phyloP scores from a whole-genome alignment of 345 rosid species.

The Syzygium jambos region DNA sequence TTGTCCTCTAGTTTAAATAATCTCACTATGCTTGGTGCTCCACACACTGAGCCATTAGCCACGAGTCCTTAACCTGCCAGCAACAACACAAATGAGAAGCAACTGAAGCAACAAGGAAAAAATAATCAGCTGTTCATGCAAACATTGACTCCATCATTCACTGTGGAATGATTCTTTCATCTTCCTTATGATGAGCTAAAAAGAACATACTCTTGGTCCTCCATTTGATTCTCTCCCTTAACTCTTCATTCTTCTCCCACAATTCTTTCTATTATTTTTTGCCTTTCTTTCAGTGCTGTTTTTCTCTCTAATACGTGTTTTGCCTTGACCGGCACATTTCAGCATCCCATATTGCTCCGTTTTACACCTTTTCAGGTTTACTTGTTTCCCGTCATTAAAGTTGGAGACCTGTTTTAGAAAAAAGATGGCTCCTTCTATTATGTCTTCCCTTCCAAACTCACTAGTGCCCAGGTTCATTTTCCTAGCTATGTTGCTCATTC shows the following conservation, averaged over 20 bases:
- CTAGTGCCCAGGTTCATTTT: background rate
- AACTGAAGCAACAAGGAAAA: background rate
- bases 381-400: background rate
- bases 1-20: background rate
- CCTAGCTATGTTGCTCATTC: constrained; percentile 2
- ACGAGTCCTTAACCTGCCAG: background rate
- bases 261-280: background rate
- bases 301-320: background rate
- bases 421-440: constrained; percentile 7
- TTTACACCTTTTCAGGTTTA: background rate
- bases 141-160: background rate
- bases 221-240: background rate
- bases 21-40: background rate
- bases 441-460: constrained; percentile 8
- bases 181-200: background rate
- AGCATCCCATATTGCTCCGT: constrained; percentile 11
- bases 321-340: background rate
- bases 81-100: background rate
- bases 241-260: background rate
- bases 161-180: background rate
- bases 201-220: background rate
- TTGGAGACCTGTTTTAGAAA: background rate
- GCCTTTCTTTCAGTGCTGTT: background rate
- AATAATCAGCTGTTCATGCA: background rate
- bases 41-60: background rate